phyloP scores from a whole-genome alignment of 2,329 filamentous ascomycete genomes.

The Cordyceps tenuipes region DNA sequence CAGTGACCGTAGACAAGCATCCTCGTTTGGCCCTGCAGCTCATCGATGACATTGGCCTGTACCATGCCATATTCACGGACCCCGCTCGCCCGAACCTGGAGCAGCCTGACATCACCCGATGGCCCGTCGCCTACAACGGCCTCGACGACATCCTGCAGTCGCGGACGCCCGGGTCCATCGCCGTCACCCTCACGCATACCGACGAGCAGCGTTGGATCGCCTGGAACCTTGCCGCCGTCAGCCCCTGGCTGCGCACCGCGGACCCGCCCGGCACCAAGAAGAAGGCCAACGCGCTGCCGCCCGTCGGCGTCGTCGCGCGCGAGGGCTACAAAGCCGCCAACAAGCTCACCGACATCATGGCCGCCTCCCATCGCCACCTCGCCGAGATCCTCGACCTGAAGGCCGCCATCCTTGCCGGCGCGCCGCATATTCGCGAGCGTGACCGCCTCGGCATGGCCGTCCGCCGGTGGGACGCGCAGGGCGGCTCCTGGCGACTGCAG shows the following conservation, averaged over 20 bases:
- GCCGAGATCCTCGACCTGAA: constrained; percentile 57
- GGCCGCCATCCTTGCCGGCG: constrained; percentile 38
- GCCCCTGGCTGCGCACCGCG: constrained; percentile 58
- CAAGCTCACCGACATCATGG: constrained; percentile 61
- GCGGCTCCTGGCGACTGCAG: constrained; percentile 61
- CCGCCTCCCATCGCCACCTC: constrained; percentile 54
- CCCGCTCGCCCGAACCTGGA: constrained; percentile 46
- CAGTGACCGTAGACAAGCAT: constrained; percentile 38
- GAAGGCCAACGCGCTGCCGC: constrained; percentile 46
- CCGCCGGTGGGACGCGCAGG: constrained; percentile 56
- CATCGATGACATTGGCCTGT: constrained; percentile 59
- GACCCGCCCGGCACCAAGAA: constrained; percentile 33
- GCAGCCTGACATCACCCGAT: constrained; percentile 49
- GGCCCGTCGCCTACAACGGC: constrained; percentile 55
- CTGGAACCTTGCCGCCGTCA: constrained; percentile 68
- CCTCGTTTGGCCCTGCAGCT: constrained; percentile 54
- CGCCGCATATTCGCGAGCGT: constrained; percentile 40
- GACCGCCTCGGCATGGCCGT: constrained; percentile 68
- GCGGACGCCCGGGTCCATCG: constrained; percentile 38
- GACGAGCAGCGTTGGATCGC: constrained; percentile 60
- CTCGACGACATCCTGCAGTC: constrained; percentile 43
- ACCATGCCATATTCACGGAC: constrained; percentile 66
- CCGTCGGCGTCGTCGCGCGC: constrained; percentile 44
- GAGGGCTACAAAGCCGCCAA: constrained; percentile 77
- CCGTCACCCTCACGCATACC: constrained; percentile 49